Evolutionary conservation across 1,139 yeast species (phyloP), one percentile per base, ranked within the genome.

Genomic region (Yamadazyma taylorii): DNA sequence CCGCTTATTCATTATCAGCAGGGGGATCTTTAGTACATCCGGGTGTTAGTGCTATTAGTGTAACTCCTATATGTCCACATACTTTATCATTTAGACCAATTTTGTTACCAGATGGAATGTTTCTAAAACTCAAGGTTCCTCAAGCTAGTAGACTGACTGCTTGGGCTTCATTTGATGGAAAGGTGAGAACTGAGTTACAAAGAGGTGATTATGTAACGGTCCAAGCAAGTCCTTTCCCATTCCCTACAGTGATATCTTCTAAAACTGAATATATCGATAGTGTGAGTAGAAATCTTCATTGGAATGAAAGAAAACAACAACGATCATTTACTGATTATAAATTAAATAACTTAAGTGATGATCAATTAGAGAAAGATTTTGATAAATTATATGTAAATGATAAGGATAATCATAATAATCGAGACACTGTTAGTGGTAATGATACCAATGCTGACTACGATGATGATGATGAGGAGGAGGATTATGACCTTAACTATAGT

Each of bases 1-100:
- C 96, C 0, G 96, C 96, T 0, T 88, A 88, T 56, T 85, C 95
- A 0, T 66, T 88, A 26, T 83, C 94, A 28, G 96, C 96, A 0
- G 96, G 96, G 12, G 96, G 96, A 0, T 81, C 95, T 0, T 69
- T 88, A 35, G 94, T 88, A 2, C 95, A 88, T 51, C 96, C 96
- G 0, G 87, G 87, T 19, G 95, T 88, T 11, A 82, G 88, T 49
- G 95, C 95, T 7, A 85, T 88, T 30, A 81, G 89, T 40, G 88
- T 88, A 3, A 88, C 96, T 0, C 96, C 96, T 0, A 86, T 88
- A 43, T 88, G 96, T 55, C 97, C 96, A 0, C 96, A 88, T 51
- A 86, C 96, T 0, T 69, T 88, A 32, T 85, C 95, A 3, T 88
- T 88, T 62, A 71, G 96, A 48, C 96, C 96, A 1, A 85, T 88